Percentiles rank a stretch among this genome's conserved stretches.
Conservation (phyloP, 306 rosid genomes). For the Gynostemma pentaphyllum region DNA sequence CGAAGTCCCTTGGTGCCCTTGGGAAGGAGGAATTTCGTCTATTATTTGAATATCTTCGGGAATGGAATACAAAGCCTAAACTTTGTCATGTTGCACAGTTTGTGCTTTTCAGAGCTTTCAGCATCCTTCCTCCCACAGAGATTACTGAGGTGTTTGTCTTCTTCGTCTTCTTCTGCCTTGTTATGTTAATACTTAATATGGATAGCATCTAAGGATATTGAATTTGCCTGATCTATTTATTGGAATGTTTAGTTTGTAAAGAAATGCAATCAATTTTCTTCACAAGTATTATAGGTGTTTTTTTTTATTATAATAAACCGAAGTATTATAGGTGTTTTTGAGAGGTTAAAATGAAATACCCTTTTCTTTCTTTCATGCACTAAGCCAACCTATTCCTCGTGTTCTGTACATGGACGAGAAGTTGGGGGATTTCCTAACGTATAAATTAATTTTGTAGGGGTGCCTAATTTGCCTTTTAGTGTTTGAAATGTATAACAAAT, state of each 20-base stretch:
- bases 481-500: background rate
- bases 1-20: conserved; percentile 44
- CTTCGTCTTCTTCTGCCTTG: background rate
- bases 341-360: too few relatives aligned
- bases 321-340: too few relatives aligned
- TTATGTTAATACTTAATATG: background rate
- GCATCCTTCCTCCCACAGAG: conserved; percentile 59
- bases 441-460: background rate
- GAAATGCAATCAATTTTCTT: background rate
- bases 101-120: conserved; percentile 65
- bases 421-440: background rate
- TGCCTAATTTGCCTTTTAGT: background rate
- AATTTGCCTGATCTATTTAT: background rate
- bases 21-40: conserved; percentile 45
- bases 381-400: background rate
- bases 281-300: background rate
- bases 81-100: conserved; percentile 78
- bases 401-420: background rate
- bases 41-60: conserved; percentile 61
- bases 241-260: background rate
- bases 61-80: conserved; percentile 92
- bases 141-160: conserved; percentile 42
- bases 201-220: background rate
- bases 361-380: too few relatives aligned
- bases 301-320: too few relatives aligned